phyloP scores from a whole-genome alignment of 306 rosid genomes.

The Comarum palustre region DNA sequence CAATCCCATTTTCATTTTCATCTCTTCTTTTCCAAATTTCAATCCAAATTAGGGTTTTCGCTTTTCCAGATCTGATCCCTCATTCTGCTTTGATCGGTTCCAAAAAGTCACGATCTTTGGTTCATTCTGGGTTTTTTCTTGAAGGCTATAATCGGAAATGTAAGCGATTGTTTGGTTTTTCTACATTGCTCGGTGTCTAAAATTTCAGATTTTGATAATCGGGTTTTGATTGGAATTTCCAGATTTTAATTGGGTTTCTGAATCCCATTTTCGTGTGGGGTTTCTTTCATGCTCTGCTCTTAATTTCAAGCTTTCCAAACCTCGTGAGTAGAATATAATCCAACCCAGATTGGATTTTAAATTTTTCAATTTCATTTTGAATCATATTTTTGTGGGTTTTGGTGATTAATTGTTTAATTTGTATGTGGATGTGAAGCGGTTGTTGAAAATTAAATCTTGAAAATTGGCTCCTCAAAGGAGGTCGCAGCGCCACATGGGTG shows the following conservation, averaged over 20 bases:
- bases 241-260: constrained; percentile 34
- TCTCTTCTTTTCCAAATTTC: no score
- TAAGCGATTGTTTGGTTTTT: neutral
- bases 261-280: constrained; percentile 28
- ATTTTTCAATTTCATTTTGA: neutral
- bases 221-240: constrained; percentile 17
- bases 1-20: constrained; percentile 14
- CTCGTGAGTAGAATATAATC: constrained; percentile 46
- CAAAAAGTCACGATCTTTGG: constrained; percentile 37
- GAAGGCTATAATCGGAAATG: constrained; percentile 17
- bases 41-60: constrained; percentile 40
- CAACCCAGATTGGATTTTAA: neutral
- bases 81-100: constrained; percentile 6
- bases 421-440: constrained; percentile 37
- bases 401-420: constrained; percentile 7
- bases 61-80: constrained; percentile 52
- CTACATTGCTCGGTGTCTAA: constrained; percentile 9
- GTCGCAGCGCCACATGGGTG: constrained; percentile 99
- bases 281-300: constrained; percentile 58
- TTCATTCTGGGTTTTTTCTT: constrained; percentile 3
- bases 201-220: constrained; percentile 7
- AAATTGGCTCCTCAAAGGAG: constrained; percentile 99
- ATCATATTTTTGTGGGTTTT: neutral
- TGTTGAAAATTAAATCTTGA: constrained; percentile 68
- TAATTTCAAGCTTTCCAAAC: constrained; percentile 55